Evolutionary conservation across 306 rosid genomes (phyloP).

Genomic region (Lagenaria siceraria): DNA sequence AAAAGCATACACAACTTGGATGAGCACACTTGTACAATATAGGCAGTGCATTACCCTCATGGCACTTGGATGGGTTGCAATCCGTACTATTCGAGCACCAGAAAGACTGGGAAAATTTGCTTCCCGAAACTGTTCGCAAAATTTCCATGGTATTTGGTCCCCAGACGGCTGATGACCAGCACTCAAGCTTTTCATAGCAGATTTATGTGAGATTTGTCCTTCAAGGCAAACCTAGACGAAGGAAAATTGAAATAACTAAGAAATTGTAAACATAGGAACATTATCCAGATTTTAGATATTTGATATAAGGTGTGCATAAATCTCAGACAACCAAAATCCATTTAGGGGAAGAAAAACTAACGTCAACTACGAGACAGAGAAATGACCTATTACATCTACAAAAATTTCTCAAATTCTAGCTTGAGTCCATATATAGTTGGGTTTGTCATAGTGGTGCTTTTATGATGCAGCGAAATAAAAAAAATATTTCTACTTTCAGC

Average conservation of each 20-base stretch:
- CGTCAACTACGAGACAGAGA: not conserved
- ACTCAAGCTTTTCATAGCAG: conserved; percentile 66
- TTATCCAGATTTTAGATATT: not conserved
- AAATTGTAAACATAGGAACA: not conserved
- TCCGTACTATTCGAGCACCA: conserved; percentile 95
- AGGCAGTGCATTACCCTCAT: conserved; percentile 49
- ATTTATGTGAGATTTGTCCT: conserved; percentile 78
- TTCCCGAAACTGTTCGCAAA: conserved; percentile 87
- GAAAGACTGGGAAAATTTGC: conserved; percentile 76
- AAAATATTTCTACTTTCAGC: not conserved
- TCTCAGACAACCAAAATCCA: not conserved
- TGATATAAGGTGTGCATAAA: not conserved
- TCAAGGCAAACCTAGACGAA: conserved; percentile 55
- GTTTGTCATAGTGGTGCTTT: not conserved
- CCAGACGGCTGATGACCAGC: conserved; percentile 79
- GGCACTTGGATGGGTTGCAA: conserved; percentile 93
- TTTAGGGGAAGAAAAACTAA: not conserved
- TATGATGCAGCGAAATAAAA: not conserved
- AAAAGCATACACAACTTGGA: conserved; percentile 10
- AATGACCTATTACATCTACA: not conserved
- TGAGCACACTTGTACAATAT: conserved; percentile 5
- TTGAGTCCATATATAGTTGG: not conserved
- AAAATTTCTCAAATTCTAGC: not conserved
- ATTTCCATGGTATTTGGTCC: conserved; percentile 95
- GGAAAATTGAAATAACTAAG: not conserved